Percentiles rank a stretch among this genome's conserved stretches.
These are phyloP conservation scores for Macrophomina pseudophaseolina DNA, from an alignment of 2,329 filamentous ascomycete species.

Conservation along the genomic window DNA sequence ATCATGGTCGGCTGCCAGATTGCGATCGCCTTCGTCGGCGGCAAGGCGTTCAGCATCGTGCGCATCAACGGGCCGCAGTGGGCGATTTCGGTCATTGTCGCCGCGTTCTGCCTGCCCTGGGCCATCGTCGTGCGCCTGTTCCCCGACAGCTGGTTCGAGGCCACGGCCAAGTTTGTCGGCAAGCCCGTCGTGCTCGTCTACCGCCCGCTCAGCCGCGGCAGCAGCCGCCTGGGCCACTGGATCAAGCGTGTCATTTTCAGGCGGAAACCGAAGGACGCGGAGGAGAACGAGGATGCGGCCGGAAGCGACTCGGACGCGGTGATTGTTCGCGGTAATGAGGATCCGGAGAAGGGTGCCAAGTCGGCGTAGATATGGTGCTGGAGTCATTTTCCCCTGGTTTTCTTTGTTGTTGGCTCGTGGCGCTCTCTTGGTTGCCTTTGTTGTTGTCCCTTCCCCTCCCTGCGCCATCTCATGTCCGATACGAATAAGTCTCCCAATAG, in stretches of 20 bases:
- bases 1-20: conserved; percentile 84
- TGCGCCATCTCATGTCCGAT: neutral
- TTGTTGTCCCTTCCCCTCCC: no score
- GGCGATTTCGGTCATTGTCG: conserved; percentile 84
- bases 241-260: conserved; percentile 29
- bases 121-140: conserved; percentile 81
- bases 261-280: conserved; percentile 25
- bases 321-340: neutral
- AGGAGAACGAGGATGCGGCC: conserved; percentile 14
- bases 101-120: conserved; percentile 80
- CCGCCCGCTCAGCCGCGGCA: conserved; percentile 31
- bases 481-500: neutral
- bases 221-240: conserved; percentile 22
- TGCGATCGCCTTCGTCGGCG: conserved; percentile 87
- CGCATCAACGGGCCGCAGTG: conserved; percentile 75
- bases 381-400: neutral
- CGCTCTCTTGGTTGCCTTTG: neutral
- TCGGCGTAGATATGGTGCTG: neutral
- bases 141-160: conserved; percentile 64
- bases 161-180: conserved; percentile 29
- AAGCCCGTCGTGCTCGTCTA: conserved; percentile 36
- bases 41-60: conserved; percentile 76
- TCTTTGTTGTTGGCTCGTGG: neutral
- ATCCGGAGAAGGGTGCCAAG: conserved; percentile 7
- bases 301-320: neutral